Conservation (phyloP, 495 filamentous ascomycete species). For the Penicillium atrosanguineum region DNA sequence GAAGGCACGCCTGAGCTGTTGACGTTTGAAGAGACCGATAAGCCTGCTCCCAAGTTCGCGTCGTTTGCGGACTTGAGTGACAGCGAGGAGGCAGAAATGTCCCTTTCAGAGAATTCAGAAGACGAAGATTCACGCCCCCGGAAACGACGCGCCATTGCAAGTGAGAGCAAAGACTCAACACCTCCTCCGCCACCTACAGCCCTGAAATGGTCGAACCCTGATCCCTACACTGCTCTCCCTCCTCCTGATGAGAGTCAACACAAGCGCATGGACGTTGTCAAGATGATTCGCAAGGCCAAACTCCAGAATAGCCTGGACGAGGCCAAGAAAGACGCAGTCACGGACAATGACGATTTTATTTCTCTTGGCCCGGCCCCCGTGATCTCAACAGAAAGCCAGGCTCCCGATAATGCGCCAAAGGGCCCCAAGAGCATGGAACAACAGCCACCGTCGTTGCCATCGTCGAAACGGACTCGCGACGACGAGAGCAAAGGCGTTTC, state of each 20-base stretch:
- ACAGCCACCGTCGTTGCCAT: constrained; percentile 41
- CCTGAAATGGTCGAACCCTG: constrained; percentile 91
- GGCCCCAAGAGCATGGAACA: constrained; percentile 21
- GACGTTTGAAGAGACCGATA: constrained; percentile 23
- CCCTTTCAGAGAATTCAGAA: constrained; percentile 50
- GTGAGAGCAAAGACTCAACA: constrained; percentile 30
- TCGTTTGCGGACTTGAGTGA: constrained; percentile 63
- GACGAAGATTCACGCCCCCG: constrained; percentile 41
- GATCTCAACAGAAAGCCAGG: constrained; percentile 19
- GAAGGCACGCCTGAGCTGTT: constrained; percentile 41
- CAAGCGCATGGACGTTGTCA: constrained; percentile 79
- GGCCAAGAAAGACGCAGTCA: constrained; percentile 50
- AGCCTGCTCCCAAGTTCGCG: constrained; percentile 39
- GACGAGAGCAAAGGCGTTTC: constrained; percentile 59
- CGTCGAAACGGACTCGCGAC: constrained; percentile 67
- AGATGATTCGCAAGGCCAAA: constrained; percentile 82
- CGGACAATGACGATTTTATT: constrained; percentile 76
- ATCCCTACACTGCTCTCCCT: constrained; percentile 82
- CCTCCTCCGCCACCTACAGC: constrained; percentile 26
- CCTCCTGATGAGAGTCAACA: constrained; percentile 61
- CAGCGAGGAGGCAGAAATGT: constrained; percentile 71
- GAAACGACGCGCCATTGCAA: constrained; percentile 51
- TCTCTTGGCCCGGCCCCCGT: constrained; percentile 67
- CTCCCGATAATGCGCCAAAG: constrained; percentile 37
- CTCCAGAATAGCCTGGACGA: constrained; percentile 40